Conservation (phyloP, 768 basidiomycete species). For the Nevesoporus exiguus region DNA sequence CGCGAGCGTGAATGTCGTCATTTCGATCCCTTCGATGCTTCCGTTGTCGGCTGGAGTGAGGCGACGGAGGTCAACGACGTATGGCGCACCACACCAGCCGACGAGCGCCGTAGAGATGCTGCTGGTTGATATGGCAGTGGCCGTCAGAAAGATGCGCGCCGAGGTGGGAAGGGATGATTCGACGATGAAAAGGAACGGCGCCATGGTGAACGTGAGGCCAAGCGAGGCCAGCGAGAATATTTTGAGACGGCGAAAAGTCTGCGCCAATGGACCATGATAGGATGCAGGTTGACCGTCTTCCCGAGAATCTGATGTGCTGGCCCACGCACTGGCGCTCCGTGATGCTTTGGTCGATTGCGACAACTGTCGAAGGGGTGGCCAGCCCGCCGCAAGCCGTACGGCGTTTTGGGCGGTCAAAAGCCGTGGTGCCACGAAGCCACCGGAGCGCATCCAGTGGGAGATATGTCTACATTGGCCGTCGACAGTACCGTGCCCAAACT, state of each 20-base stretch:
- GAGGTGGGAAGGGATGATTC: slow-evolving; percentile 71
- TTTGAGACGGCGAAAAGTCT: slow-evolving; percentile 75
- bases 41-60: slow-evolving; percentile 43
- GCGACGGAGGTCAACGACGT: slow-evolving; percentile 62
- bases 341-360: slow-evolving; percentile 13
- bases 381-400: background rate
- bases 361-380: slow-evolving; percentile 2
- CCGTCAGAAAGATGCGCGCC: slow-evolving; percentile 65
- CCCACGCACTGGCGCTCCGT: slow-evolving; percentile 4
- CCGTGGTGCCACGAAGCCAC: background rate
- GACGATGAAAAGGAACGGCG: slow-evolving; percentile 80
- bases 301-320: background rate
- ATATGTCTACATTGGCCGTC: slow-evolving; percentile 3
- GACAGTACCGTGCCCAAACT: background rate
- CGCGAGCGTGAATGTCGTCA: slow-evolving; percentile 63
- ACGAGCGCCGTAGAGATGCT: slow-evolving; percentile 73
- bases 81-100: slow-evolving; percentile 65
- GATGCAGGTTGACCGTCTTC: slow-evolving; percentile 17
- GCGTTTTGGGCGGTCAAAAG: background rate
- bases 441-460: slow-evolving; percentile 1
- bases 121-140: slow-evolving; percentile 69
- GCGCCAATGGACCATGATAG: slow-evolving; percentile 71
- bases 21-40: slow-evolving; percentile 55
- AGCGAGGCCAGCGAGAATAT: slow-evolving; percentile 81
- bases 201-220: slow-evolving; percentile 58